Evolutionary conservation across 2,329 filamentous ascomycete genomes (phyloP), one percentile per base, ranked within the genome.

Genomic region (Claviceps pusilla): DNA sequence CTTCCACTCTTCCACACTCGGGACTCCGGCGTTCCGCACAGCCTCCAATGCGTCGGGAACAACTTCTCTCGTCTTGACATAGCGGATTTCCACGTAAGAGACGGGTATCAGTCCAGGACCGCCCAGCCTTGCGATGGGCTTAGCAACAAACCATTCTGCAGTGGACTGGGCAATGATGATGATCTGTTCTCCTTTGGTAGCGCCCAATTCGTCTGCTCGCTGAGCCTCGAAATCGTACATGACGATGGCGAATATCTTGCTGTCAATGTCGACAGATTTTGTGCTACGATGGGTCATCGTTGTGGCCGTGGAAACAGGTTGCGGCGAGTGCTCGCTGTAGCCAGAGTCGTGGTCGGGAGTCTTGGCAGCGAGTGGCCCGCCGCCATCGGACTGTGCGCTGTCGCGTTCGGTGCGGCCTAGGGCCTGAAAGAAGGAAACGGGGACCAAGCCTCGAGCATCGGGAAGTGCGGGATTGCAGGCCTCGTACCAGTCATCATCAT

Each of bases 121-220:
- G 47, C 93, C 93, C n/a, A 98, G 76, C 60, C 93, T 80, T 58
- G 90, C 91, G 66, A 98, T 98, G n/a, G 93, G 93, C 71, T 98
- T 98, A 51, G 93, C 93, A 57, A 98, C 91, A 65, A 97, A 97
- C 93, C 93, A 98, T 70, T 98, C 93, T 5, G 91, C 89, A 64
- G 97, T 97, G 7, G 91, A 97, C 69, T 97, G 93, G 48, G 93
- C 93, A 66, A 97, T 97, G 54, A 98, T 90, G 60, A 98, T 96
- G 65, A 98, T 96, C 53, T 90, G 88, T 71, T 98, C 93, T 55
- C 90, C 91, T 49, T 89, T 86, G 69, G 95, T 94, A 50, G 93
- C 93, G 61, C 96, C 90, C 56, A 98, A 72, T 71, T 98, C 93
- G 68, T 98, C 93, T n/a, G 89, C 87, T 55, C 91, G 76, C 70